Evolutionary conservation across 768 basidiomycete genomes (phyloP), one percentile per base, ranked within the genome.

Genomic region (Boletus fagicola): DNA sequence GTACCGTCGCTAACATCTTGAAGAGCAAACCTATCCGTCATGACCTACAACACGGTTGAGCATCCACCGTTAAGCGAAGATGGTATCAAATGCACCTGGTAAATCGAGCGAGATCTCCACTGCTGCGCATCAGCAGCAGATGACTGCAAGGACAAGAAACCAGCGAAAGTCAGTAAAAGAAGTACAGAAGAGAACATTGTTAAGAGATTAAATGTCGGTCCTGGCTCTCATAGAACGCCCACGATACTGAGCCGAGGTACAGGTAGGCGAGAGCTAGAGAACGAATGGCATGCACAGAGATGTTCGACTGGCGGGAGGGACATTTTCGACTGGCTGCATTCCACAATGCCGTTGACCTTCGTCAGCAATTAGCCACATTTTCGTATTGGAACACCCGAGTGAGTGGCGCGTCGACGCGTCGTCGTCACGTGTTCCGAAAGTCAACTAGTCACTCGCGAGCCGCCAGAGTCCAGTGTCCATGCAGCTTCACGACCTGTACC

Each of bases 21-120:
- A 7, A 81, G 79, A 15, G 84, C 83, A 61, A 85, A 86, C n/a
- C 85, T 74, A 62, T 86, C 85, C 1, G 83, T 84, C 38, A 86
- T 70, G 33, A 84, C 50, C 77, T 80, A 53, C 20, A 16, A 42
- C 22, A 18, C 28, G 7, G 13, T 40, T 58, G 20, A 62, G 54
- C 20, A 33, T 35, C 51, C 33, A 15, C 20, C 2, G 1, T 15
- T 42, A 16, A 49, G 4, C 10, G 8, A 35, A 16, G 12, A 33
- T 1, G 20, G 22, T 12, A 20, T 44, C 16, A 5, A 33, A 64
- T 64, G 38, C 55, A 72, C 80, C 75, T 84, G 83, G 66, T 84
- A 84, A 60, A 85, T 82, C 15, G 82, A 76, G 20, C 80, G 73
- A 49, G 74, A 73, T 51, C 78, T 78, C 84, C 81, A 82, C 20